Conservation (phyloP, 139 green algal species). For the Chlamydomonas schloesseri region DNA sequence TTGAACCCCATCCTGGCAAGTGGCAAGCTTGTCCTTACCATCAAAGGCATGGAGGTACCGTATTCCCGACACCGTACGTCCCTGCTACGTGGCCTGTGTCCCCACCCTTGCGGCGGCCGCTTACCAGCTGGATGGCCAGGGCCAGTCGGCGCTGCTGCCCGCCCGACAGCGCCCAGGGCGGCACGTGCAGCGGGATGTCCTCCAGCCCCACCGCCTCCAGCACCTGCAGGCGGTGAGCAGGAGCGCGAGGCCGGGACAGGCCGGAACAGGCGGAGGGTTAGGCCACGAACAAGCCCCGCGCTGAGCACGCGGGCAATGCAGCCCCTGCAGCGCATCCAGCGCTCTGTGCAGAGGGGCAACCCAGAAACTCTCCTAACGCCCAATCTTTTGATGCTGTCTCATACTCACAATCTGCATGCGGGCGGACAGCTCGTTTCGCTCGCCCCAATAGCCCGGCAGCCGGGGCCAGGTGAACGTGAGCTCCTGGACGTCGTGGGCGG, state of each 20-base stretch:
- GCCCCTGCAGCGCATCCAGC: too few relatives aligned
- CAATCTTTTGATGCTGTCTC: too few relatives aligned
- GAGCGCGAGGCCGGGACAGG: neutral
- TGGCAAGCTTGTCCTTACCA: too few relatives aligned
- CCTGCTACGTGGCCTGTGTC: too few relatives aligned
- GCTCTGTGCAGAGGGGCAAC: too few relatives aligned
- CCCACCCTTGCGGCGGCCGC: too few relatives aligned
- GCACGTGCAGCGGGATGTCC: conserved; percentile 72
- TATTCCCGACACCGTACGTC: too few relatives aligned
- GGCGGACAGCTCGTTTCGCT: conserved; percentile 54
- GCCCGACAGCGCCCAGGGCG: conserved; percentile 78
- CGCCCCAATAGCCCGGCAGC: conserved; percentile 40
- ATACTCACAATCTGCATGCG: neutral
- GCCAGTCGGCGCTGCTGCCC: conserved; percentile 93
- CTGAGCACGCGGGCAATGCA: too few relatives aligned
- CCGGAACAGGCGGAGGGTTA: neutral
- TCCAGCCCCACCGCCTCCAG: conserved; percentile 80
- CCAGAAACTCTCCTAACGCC: too few relatives aligned
- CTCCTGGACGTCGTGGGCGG: conserved; percentile 57
- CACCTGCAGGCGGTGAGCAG: conserved; percentile 48
- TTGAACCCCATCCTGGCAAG: too few relatives aligned
- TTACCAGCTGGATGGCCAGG: conserved; percentile 90
- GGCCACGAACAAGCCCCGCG: too few relatives aligned
- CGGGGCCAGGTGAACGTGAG: conserved; percentile 77
- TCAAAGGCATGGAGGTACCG: too few relatives aligned